A percentile compares a stretch with the other conserved stretches of the same genome.
Evolutionary conservation across 164 flowering plant genomes (phyloP).

Genomic region (Annona cherimola): DNA sequence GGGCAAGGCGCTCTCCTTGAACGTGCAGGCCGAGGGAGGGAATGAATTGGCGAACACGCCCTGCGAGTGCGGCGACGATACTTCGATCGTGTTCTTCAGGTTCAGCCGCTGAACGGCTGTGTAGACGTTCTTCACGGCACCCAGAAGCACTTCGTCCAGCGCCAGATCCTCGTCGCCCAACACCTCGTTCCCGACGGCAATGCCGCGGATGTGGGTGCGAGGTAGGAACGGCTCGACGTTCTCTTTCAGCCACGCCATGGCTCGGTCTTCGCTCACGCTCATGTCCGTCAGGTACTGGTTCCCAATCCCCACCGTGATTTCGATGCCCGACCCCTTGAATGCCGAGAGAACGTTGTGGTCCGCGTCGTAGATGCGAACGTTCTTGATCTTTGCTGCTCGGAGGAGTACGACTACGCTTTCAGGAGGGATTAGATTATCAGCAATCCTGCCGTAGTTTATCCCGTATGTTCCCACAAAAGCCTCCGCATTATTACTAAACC

Average conservation of each 20-base stretch:
- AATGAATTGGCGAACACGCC: constrained; percentile 63
- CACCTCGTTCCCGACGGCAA: constrained; percentile 78
- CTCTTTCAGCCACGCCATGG: constrained; percentile 63
- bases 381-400: constrained; percentile 68
- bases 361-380: constrained; percentile 71
- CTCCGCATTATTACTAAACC: constrained; percentile 15
- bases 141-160: constrained; percentile 53
- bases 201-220: constrained; percentile 53
- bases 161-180: constrained; percentile 45
- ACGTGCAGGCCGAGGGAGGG: constrained; percentile 71
- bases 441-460: constrained; percentile 72
- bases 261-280: constrained; percentile 53
- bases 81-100: constrained; percentile 32
- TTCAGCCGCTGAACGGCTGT: constrained; percentile 38
- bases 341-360: constrained; percentile 60
- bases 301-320: constrained; percentile 54
- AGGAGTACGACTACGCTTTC: constrained; percentile 72
- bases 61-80: constrained; percentile 67
- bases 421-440: constrained; percentile 71
- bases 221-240: constrained; percentile 67
- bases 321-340: constrained; percentile 62
- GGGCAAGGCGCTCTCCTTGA: constrained; percentile 42
- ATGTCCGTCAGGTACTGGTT: constrained; percentile 62
- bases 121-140: constrained; percentile 66
- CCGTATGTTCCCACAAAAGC: constrained; percentile 74